Conservation (phyloP, 106 monocot species). For the Triglochin maritima region DNA sequence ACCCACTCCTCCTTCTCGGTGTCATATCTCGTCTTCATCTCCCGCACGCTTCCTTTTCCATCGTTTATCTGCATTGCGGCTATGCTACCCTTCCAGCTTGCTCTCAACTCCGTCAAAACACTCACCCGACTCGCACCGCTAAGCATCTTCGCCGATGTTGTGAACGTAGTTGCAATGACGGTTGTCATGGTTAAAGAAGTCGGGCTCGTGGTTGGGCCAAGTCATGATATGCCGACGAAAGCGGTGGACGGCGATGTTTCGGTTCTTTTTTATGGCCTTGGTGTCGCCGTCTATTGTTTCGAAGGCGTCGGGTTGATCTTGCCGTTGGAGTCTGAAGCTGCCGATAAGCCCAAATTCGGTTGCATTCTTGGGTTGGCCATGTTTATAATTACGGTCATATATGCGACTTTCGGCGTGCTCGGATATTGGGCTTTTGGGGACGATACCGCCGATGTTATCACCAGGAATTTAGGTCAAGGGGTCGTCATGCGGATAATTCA, state of each 20-base stretch:
- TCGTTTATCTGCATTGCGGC: slow-evolving; percentile 15
- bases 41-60: slow-evolving; percentile 20
- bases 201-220: slow-evolving; percentile 1
- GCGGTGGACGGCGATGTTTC: slow-evolving; percentile 15
- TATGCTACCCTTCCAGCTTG: slow-evolving; percentile 33
- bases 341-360: slow-evolving; percentile 33
- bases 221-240: not conserved
- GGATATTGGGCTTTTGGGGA: slow-evolving; percentile 40
- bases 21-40: slow-evolving; percentile 26
- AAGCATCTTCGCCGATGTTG: slow-evolving; percentile 42
- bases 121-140: slow-evolving; percentile 35
- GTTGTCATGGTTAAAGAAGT: slow-evolving; percentile 31
- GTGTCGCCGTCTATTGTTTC: slow-evolving; percentile 33
- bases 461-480: slow-evolving; percentile 29
- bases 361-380: slow-evolving; percentile 18
- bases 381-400: slow-evolving; percentile 30
- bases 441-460: slow-evolving; percentile 35
- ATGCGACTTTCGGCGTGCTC: slow-evolving; percentile 24
- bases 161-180: slow-evolving; percentile 36
- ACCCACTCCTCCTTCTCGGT: slow-evolving; percentile 34
- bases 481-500: slow-evolving; percentile 19
- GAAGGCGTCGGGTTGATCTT: slow-evolving; percentile 37
- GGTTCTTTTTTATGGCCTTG: slow-evolving; percentile 30
- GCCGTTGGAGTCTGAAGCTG: slow-evolving; percentile 30
- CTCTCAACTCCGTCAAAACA: slow-evolving; percentile 25